Evolutionary conservation across 768 basidiomycete species (phyloP), one percentile per base, ranked within the genome.

Genomic region (Neoboletus brunneissimus): DNA sequence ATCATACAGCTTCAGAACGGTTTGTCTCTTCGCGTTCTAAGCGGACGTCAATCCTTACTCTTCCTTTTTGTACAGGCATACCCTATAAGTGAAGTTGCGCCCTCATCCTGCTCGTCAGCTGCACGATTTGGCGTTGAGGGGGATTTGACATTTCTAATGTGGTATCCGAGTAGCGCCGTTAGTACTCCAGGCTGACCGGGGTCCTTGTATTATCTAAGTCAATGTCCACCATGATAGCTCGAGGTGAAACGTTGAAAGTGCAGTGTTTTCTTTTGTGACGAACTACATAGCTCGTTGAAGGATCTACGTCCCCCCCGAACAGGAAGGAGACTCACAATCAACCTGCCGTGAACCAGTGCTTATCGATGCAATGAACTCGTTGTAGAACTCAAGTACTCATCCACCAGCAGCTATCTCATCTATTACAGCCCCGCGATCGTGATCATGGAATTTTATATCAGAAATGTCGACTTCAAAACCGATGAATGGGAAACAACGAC

Each of bases 401-500:
- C 27, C 27, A 49, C 56, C 18, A 56, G 27, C 35, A 7, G 18
- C 35, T 23, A 38, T 29, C 44, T 29, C 38, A 11, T 37, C 27
- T 18, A 18, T 16, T 18, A 35, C 47, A 37, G n/a, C 10, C 6
- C 23, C n/a, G n/a, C 43, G 10, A 15, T 56, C 38, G 12, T 20
- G 29, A n/a, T 35, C 44, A 79, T 79, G 79, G 77, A 78, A 40
- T 64, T 80, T 48, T 59, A 65, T 18, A 62, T 79, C 25, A 64
- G 61, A 16, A 64, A 68, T 25, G 55, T 80, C 7, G 56, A 67
- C 18, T 70, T 63, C 55, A 72, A 75, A 16, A 79, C 77, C 3
- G 80, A 77, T 53, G 64, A 77, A 43, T 87, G 80, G 76, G 79
- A 81, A 34, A 76, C 89, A 18, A 85, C 80, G 22, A 77, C 82